Conservation (phyloP, 371 early-diverging fungal genomes). For the Actinomucor elegans region DNA sequence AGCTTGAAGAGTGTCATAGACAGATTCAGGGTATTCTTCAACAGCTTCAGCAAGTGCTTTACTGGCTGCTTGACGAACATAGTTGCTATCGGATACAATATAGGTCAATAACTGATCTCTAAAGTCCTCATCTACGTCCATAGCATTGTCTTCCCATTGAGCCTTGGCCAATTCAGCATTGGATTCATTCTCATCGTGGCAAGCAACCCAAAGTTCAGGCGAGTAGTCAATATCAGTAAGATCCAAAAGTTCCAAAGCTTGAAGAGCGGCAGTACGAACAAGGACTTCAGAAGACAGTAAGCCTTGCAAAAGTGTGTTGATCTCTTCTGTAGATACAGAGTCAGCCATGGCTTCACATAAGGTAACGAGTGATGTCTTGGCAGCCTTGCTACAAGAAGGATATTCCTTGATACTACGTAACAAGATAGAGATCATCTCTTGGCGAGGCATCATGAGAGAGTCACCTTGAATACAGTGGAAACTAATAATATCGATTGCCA, state of each 20-base stretch:
- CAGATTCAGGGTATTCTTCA: conserved; percentile 51
- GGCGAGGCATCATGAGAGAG: conserved; percentile 65
- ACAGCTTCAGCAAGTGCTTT: conserved; percentile 70
- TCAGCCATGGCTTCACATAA: conserved; percentile 74
- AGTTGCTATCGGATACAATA: conserved; percentile 53
- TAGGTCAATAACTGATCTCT: conserved; percentile 54
- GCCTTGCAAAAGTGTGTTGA: conserved; percentile 70
- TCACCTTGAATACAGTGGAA: conserved; percentile 63
- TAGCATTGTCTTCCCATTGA: conserved; percentile 81
- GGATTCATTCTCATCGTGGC: conserved; percentile 68
- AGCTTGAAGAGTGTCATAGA: conserved; percentile 43
- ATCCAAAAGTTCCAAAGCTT: conserved; percentile 70
- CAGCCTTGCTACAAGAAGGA: conserved; percentile 63
- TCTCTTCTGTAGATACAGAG: conserved; percentile 50
- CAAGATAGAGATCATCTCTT: conserved; percentile 71
- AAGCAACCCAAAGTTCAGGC: conserved; percentile 64
- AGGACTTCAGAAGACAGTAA: conserved; percentile 70
- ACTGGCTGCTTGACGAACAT: conserved; percentile 72
- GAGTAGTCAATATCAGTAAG: conserved; percentile 68
- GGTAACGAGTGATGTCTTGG: conserved; percentile 59
- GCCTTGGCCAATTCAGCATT: conserved; percentile 68
- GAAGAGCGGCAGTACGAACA: conserved; percentile 79
- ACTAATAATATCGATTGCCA: conserved; percentile 75
- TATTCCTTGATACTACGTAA: conserved; percentile 70
- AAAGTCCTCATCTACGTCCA: conserved; percentile 61